phyloP scores from a whole-genome alignment of 345 rosid genomes.

The Lumnitzera littorea region DNA sequence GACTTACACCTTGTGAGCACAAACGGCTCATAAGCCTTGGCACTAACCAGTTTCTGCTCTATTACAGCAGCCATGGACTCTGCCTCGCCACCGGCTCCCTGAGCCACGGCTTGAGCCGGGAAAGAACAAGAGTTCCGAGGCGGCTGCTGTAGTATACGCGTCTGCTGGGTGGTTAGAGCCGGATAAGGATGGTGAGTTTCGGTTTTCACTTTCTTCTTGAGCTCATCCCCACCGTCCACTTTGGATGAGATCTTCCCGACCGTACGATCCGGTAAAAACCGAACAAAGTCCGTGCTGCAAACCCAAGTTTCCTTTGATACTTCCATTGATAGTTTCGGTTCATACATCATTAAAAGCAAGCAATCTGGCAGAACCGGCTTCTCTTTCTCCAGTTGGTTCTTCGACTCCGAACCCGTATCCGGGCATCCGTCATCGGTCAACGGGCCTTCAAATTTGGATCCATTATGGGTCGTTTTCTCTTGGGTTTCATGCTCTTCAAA shows the following conservation, averaged over 20 bases:
- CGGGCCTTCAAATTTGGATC: constrained; percentile 24
- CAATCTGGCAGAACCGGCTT: constrained; percentile 65
- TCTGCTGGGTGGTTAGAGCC: constrained; percentile 13
- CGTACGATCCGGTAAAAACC: constrained; percentile 54
- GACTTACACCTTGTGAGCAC: constrained; percentile 84
- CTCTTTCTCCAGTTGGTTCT: constrained; percentile 28
- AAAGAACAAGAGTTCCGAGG: constrained; percentile 76
- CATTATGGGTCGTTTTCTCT: constrained; percentile 16
- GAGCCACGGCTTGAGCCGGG: constrained; percentile 47
- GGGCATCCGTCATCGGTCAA: constrained; percentile 4
- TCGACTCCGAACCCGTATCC: constrained; percentile 29
- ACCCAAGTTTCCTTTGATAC: constrained; percentile 98
- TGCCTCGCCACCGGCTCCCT: constrained; percentile 9
- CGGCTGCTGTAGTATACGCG: constrained; percentile 40
- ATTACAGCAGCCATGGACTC: constrained; percentile 34
- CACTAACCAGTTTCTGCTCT: constrained; percentile 51
- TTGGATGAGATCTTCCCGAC: constrained; percentile 22
- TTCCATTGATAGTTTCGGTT: constrained; percentile 96
- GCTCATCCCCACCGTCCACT: constrained; percentile 24
- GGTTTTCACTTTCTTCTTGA: constrained; percentile 33
- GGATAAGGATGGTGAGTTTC: constrained; percentile 2
- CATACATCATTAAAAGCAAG: constrained; percentile 84
- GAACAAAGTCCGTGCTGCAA: constrained; percentile 74
- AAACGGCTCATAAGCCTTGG: constrained; percentile 54
- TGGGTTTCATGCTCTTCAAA: constrained; percentile 6